Conservation (phyloP, 2,329 filamentous ascomycete species). For the Capronia coronata region DNA sequence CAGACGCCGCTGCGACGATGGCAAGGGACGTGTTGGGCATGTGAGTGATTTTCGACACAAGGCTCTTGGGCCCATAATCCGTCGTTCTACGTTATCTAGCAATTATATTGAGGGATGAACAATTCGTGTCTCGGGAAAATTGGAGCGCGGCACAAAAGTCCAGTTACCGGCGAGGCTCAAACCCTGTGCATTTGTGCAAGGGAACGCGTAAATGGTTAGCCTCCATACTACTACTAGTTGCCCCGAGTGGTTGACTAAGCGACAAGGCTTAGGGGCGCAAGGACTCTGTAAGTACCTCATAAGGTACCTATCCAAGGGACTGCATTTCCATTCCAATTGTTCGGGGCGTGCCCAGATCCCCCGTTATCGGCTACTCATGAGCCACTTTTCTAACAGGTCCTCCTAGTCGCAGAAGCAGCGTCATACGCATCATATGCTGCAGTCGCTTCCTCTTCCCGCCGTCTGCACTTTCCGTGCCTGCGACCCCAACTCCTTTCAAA, state of each 20-base stretch:
- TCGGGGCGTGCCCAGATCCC: too few relatives aligned
- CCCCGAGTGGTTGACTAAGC: neutral
- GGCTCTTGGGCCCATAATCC: neutral
- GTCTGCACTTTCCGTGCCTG: neutral
- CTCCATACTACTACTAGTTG: too few relatives aligned
- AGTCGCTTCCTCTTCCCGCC: neutral
- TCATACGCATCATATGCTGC: neutral
- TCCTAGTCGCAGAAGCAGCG: neutral
- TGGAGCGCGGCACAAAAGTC: neutral
- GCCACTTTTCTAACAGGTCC: too few relatives aligned
- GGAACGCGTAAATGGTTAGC: too few relatives aligned
- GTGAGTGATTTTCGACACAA: neutral
- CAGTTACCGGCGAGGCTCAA: too few relatives aligned
- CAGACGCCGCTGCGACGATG: conserved; percentile 67
- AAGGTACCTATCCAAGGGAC: too few relatives aligned
- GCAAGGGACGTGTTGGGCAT: conserved; percentile 78
- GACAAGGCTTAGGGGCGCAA: neutral
- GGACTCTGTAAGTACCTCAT: too few relatives aligned
- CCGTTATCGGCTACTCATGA: too few relatives aligned
- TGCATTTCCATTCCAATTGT: too few relatives aligned
- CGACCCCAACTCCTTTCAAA: neutral
- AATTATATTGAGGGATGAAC: too few relatives aligned
- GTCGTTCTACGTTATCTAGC: neutral
- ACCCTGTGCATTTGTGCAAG: too few relatives aligned
- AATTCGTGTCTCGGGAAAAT: neutral